Evolutionary conservation across 805 yeast species (phyloP), one percentile per base, ranked within the genome.

Genomic region (Priceomyces castillae): DNA sequence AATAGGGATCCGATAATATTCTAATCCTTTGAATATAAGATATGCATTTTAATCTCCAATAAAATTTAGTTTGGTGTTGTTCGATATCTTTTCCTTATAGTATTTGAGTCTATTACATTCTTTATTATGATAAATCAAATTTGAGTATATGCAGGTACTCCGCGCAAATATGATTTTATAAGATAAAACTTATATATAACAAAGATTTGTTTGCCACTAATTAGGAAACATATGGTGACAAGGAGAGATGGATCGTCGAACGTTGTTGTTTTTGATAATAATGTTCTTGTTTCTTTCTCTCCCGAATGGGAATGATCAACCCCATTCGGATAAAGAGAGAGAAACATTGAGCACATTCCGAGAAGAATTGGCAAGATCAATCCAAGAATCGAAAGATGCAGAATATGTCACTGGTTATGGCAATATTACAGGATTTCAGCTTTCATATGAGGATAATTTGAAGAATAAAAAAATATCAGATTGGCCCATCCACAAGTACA

Each of bases 361-460:
- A 39, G 45, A 52, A n/a, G 44, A 54, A 20, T 47, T 69, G 4
- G 42, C 43, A 26, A 28, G 42, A n/a, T 40, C 51, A 35, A 53
- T 43, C n/a, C 31, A 40, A 4, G 47, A 50, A 34, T 48, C 83
- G 26, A 51, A 48, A 11, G 64, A 70, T 30, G 58, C 77, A 34
- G 69, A 75, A 1, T 82, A 74, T 58, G 42, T 57, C 15, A 46
- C 62, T 3, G 88, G 86, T 4, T 82, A 81, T 57, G 85, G 86
- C 1, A 84, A 86, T 52, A 59, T 87, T 12, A 84, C 94, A 0
- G 96, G 96, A 3, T 78, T 83, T 45, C 74, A 71, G 52, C 61
- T 83, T 26, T 78, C 88, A 23, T 87, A 86, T 52, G 67, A 71
- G 7, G 95, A 84, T 60, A 73, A 70, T 12, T 16, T 74, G 1